phyloP scores from a whole-genome alignment of 768 basidiomycete genomes.

The Tubosaeta sp. region DNA sequence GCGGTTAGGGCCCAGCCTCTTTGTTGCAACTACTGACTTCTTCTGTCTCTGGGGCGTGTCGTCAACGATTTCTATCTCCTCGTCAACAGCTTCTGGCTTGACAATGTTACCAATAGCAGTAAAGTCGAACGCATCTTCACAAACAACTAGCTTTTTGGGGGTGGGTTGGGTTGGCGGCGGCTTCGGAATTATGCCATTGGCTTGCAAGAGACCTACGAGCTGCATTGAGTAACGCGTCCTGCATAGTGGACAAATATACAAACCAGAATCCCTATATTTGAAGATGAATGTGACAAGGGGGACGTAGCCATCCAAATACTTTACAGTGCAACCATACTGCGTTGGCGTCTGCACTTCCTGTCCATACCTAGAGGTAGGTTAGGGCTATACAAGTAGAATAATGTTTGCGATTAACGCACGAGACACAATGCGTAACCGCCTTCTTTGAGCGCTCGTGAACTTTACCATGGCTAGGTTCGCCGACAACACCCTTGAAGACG shows the following conservation, averaged over 20 bases:
- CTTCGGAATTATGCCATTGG: slow-evolving; percentile 24
- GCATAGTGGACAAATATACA: slow-evolving; percentile 1
- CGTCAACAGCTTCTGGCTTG: slow-evolving; percentile 7
- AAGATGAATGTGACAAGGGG: slow-evolving; percentile 28
- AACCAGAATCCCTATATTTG: slow-evolving; percentile 28
- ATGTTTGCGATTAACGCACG: slow-evolving; percentile 12
- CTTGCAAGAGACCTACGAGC: slow-evolving; percentile 24
- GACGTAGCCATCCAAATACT: slow-evolving; percentile 8
- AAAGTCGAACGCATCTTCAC: slow-evolving; percentile 21
- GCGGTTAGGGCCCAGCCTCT: slow-evolving; percentile 1
- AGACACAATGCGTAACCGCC: slow-evolving; percentile 27
- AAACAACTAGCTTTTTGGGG: neutral
- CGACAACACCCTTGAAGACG: no score
- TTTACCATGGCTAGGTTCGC: slow-evolving; percentile 9
- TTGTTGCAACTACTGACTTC: neutral
- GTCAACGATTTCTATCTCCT: slow-evolving; percentile 10
- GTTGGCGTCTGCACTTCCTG: slow-evolving; percentile 5
- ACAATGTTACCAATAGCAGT: slow-evolving; percentile 6
- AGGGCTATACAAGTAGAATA: neutral
- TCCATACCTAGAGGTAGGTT: slow-evolving; percentile 20
- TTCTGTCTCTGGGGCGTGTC: neutral
- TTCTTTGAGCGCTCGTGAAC: slow-evolving; percentile 31
- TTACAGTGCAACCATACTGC: neutral
- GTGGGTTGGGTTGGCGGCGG: slow-evolving; percentile 4
- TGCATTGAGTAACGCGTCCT: neutral